These are phyloP conservation scores for Golubevia pallescens DNA, from an alignment of 1,284 basidiomycete genomes.

Conservation along the genomic window DNA sequence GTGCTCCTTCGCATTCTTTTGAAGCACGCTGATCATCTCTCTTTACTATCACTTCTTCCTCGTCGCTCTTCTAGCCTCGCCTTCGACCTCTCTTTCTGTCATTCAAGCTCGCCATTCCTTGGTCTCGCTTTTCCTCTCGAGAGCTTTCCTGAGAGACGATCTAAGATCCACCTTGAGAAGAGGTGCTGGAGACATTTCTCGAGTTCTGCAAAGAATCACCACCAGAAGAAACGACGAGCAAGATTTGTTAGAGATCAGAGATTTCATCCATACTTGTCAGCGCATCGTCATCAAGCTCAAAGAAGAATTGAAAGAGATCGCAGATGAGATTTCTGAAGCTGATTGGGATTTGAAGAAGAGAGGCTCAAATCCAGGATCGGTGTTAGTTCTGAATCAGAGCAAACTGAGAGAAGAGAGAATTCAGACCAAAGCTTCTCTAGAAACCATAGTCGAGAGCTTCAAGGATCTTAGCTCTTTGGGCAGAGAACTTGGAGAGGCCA, in stretches of 20 bases:
- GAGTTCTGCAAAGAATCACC: conserved; percentile 48
- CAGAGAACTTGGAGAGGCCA: conserved; percentile 34
- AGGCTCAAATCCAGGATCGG: conserved; percentile 12
- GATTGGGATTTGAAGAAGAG: conserved; percentile 3
- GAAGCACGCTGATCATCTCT: neutral
- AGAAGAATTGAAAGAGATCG: conserved; percentile 10
- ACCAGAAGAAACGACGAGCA: conserved; percentile 49
- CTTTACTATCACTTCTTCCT: neutral
- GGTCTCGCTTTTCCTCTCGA: conserved; percentile 33
- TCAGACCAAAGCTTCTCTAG: neutral
- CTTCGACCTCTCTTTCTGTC: conserved; percentile 31
- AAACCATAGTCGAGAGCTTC: conserved; percentile 4
- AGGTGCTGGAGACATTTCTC: conserved; percentile 43
- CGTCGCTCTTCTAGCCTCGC: conserved; percentile 15
- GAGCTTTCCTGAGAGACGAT: conserved; percentile 36
- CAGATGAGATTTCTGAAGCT: neutral
- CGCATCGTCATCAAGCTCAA: conserved; percentile 14
- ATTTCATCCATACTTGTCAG: conserved; percentile 35
- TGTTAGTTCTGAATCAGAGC: conserved; percentile 25
- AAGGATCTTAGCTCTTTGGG: conserved; percentile 2
- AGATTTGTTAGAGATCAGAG: conserved; percentile 53
- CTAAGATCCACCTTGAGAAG: conserved; percentile 22
- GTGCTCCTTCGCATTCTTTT: neutral
- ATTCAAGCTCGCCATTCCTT: conserved; percentile 39
- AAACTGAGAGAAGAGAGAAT: neutral